These are phyloP conservation scores for Saccharomycopsis schoenii DNA, from an alignment of 805 yeast genomes.

Conservation along the genomic window DNA sequence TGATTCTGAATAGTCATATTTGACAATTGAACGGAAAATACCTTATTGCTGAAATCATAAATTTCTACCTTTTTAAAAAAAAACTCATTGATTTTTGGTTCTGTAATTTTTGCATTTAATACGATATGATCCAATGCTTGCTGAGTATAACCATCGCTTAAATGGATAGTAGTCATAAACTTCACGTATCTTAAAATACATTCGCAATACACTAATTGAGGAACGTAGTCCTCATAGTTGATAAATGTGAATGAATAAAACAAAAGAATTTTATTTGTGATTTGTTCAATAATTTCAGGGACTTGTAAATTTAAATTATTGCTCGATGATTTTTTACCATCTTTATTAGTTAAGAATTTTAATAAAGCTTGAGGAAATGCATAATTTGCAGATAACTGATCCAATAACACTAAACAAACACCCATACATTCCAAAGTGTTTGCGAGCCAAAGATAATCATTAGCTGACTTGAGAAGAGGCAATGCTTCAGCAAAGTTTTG, in stretches of 20 bases:
- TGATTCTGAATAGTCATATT: conserved; percentile 43
- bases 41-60: conserved; percentile 35
- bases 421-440: conserved; percentile 79
- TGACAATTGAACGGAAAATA: conserved; percentile 36
- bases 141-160: conserved; percentile 39
- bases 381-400: conserved; percentile 44
- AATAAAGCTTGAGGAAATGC: conserved; percentile 32
- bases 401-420: conserved; percentile 50
- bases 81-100: conserved; percentile 11
- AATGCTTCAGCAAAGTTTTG: conserved; percentile 68
- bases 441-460: conserved; percentile 82
- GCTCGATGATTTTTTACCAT: conserved; percentile 6
- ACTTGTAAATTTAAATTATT: conserved; percentile 15
- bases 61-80: conserved; percentile 34
- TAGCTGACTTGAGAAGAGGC: conserved; percentile 42
- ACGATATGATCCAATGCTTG: conserved; percentile 37
- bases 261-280: conserved; percentile 31
- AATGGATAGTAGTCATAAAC: conserved; percentile 43
- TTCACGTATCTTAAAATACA: conserved; percentile 53
- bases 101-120: conserved; percentile 26
- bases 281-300: conserved; percentile 30
- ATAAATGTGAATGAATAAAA: conserved; percentile 43
- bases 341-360: conserved; percentile 15
- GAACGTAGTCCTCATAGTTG: conserved; percentile 65
- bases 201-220: conserved; percentile 72